These are phyloP conservation scores for Taiozyma sp. DNA, from an alignment of 1,139 yeast genomes.

Conservation along the genomic window DNA sequence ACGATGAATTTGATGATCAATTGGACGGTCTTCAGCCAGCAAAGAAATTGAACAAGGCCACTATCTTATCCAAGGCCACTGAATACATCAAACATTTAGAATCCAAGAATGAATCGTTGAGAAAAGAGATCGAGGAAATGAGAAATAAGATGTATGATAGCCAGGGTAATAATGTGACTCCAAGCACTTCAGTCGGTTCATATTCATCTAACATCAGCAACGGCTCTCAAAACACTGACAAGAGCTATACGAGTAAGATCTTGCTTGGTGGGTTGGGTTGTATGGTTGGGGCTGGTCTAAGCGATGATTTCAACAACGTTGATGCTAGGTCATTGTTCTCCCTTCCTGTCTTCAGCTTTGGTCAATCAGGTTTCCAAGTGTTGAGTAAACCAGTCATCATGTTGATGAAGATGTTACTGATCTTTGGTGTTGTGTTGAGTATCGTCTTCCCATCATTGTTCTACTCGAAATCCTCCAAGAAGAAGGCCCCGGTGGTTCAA, in stretches of 20 bases:
- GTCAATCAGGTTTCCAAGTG: slow-evolving; percentile 22
- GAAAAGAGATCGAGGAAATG: slow-evolving; percentile 48
- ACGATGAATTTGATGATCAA: slow-evolving; percentile 32
- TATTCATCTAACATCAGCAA: slow-evolving; percentile 8
- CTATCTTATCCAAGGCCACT: slow-evolving; percentile 81
- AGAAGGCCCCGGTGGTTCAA: not conserved
- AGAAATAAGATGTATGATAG: slow-evolving; percentile 26
- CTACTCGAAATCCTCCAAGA: slow-evolving; percentile 10
- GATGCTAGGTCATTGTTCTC: slow-evolving; percentile 26
- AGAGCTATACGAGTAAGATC: slow-evolving; percentile 23
- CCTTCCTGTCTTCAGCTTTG: slow-evolving; percentile 26
- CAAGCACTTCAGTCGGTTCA: slow-evolving; percentile 20
- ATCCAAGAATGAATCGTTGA: slow-evolving; percentile 51
- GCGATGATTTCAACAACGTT: slow-evolving; percentile 23
- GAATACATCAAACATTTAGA: slow-evolving; percentile 87
- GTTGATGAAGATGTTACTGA: slow-evolving; percentile 14
- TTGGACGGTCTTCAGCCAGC: slow-evolving; percentile 90
- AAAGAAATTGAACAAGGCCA: slow-evolving; percentile 79
- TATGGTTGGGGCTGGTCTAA: slow-evolving; percentile 28
- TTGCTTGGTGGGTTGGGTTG: slow-evolving; percentile 30
- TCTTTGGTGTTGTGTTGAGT: slow-evolving; percentile 22
- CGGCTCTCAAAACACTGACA: slow-evolving; percentile 7
- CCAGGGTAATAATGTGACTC: slow-evolving; percentile 9
- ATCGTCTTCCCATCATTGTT: slow-evolving; percentile 24
- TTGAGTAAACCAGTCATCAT: slow-evolving; percentile 19